Evolutionary conservation across 2,329 filamentous ascomycete genomes (phyloP).

Genomic region (Dactylellina cionopaga): DNA sequence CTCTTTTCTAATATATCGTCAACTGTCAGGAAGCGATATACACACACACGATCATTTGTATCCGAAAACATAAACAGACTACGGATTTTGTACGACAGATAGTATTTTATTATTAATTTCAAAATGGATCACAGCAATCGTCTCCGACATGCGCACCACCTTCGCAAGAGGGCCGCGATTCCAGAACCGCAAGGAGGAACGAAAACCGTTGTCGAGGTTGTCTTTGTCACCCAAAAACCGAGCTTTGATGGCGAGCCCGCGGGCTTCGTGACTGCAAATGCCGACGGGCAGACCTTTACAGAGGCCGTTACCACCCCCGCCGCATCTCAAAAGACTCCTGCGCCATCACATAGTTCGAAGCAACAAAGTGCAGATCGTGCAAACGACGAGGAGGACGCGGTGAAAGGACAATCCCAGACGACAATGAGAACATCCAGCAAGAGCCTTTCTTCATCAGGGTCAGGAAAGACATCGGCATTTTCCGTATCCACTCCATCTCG

Average conservation of each 20-base stretch:
- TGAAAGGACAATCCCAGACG: conserved; percentile 21
- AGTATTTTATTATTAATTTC: conserved; percentile 21
- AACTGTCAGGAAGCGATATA: conserved; percentile 14
- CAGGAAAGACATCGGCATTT: conserved; percentile 11
- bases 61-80: conserved; percentile 19
- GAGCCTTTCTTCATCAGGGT: conserved; percentile 10
- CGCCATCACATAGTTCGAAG: conserved; percentile 10
- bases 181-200: conserved; percentile 45
- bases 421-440: conserved; percentile 39
- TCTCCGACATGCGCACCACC: conserved; percentile 43
- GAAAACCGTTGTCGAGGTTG: conserved; percentile 50
- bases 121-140: conserved; percentile 51
- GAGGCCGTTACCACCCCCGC: neutral
- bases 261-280: conserved; percentile 24
- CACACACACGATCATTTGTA: conserved; percentile 26
- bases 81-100: conserved; percentile 33
- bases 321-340: neutral
- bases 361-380: conserved; percentile 21
- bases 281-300: neutral
- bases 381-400: conserved; percentile 9
- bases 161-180: conserved; percentile 30
- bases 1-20: conserved; percentile 34
- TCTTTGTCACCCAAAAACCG: conserved; percentile 45
- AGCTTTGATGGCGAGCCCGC: conserved; percentile 26
- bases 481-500: conserved; percentile 9